A percentile compares a stretch with the other conserved stretches of the same genome.
Conservation (phyloP, 148 eudicot species). For the Pouteria glomerata region DNA sequence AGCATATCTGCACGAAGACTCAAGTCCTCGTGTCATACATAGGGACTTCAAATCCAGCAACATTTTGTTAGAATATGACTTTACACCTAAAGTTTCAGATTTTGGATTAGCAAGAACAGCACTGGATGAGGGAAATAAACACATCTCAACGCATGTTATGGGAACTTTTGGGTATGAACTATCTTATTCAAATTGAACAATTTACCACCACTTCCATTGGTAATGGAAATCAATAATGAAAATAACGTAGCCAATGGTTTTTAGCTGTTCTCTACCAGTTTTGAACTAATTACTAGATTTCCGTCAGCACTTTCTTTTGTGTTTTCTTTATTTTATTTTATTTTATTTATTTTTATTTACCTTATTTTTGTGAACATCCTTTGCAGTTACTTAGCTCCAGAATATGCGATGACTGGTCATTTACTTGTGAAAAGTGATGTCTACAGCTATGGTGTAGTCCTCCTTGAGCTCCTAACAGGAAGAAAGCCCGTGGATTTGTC, state of each 20-base stretch:
- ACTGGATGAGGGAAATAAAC: constrained; percentile 60
- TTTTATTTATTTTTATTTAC: too few relatives aligned
- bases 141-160: constrained; percentile 86
- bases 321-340: too few relatives aligned
- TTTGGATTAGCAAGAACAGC: constrained; percentile 90
- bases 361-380: not conserved
- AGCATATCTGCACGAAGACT: constrained; percentile 97
- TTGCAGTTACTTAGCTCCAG: constrained; percentile 85
- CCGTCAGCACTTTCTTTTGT: not conserved
- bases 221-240: not conserved
- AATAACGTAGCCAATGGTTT: not conserved
- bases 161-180: constrained; percentile 90
- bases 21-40: constrained; percentile 94
- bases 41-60: constrained; percentile 97
- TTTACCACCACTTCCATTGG: not conserved
- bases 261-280: not conserved
- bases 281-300: not conserved
- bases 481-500: constrained; percentile 89
- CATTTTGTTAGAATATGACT: constrained; percentile 88
- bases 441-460: constrained; percentile 96
- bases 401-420: constrained; percentile 96
- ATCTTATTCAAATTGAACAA: not conserved
- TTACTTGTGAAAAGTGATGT: constrained; percentile 93
- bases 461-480: constrained; percentile 93
- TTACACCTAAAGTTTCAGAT: constrained; percentile 93